Conservation (phyloP, 306 rosid genomes). For the Ammopiptanthus mongolicus region DNA sequence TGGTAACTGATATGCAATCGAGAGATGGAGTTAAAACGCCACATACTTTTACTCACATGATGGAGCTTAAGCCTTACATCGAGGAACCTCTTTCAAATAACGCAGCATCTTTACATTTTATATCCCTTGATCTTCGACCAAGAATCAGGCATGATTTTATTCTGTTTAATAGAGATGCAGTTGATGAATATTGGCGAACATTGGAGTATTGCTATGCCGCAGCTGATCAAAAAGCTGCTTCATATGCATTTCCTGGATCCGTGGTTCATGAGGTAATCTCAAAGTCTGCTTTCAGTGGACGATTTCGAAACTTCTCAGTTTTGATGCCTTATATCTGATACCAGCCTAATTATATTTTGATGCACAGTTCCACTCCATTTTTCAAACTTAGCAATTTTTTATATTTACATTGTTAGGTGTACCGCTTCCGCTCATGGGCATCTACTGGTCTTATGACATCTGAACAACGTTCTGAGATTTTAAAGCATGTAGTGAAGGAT, state of each 20-base stretch:
- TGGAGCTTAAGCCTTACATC: slow-evolving; percentile 88
- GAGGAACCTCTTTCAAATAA: slow-evolving; percentile 85
- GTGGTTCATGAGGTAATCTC: slow-evolving; percentile 74
- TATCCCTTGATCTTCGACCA: slow-evolving; percentile 77
- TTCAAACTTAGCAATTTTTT: not conserved
- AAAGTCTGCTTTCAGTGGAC: not conserved
- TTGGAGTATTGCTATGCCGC: slow-evolving; percentile 84
- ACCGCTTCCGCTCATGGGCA: slow-evolving; percentile 76
- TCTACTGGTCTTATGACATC: slow-evolving; percentile 76
- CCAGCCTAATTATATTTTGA: slow-evolving; percentile 6
- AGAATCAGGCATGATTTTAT: slow-evolving; percentile 92
- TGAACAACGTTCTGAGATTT: slow-evolving; percentile 73
- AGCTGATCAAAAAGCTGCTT: slow-evolving; percentile 70
- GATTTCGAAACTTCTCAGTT: not conserved
- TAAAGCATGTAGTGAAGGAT: slow-evolving; percentile 50
- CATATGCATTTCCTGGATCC: slow-evolving; percentile 92
- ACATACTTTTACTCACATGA: slow-evolving; percentile 48
- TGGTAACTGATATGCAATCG: slow-evolving; percentile 42
- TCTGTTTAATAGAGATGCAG: slow-evolving; percentile 69
- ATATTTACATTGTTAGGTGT: slow-evolving; percentile 49
- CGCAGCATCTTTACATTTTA: slow-evolving; percentile 48
- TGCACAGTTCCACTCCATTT: not conserved
- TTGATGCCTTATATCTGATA: slow-evolving; percentile 7
- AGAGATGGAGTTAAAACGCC: slow-evolving; percentile 37
- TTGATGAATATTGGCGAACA: slow-evolving; percentile 88